Base-by-base conservation (phyloP, 495 filamentous ascomycete genomes). In the Pseudevernia furfuracea region DNA sequence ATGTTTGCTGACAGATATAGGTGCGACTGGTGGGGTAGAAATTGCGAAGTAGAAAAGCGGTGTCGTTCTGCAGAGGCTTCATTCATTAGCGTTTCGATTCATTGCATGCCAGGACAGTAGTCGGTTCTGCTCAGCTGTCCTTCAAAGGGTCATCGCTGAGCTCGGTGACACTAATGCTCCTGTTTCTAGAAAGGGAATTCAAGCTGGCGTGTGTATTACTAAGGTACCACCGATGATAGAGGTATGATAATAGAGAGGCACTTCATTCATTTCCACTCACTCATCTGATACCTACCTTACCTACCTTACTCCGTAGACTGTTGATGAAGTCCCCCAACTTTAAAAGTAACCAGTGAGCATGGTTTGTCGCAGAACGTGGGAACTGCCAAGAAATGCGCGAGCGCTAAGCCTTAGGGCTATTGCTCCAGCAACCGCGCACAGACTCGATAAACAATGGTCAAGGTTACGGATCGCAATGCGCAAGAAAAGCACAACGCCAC, bases 1-100 rank as follows among this genome's bases (percentile, higher is more conserved):
- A 44, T 46, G 17, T 34, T 44, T 64, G 36, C 58, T 68, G 75
- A 81, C 72, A 77, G 80, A 74, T 76, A 72, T 88, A 12, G 88
- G 88, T 71, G 89, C 87, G 23, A 84, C 80, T 39, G 89, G 87
- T 44, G 90, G 89, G 77, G 87, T 93, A 60, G 91, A 96, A 79
- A 92, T 96, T 67, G 75, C 76, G 66, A 82, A 82, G 75, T 70
- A 58, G 57, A 60, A 36, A 44, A 41, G n/a, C n/a, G 19, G 32
- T 17, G 23, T 63, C 14, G 30, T 46, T 48, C 39, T 48, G 46
- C 36, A 59, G 41, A 21, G 41, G 17, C 43, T 38, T 49, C 44
- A 38, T 37, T 58, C 41, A 28, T 23, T 12, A 41, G 55, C 62
- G 62, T 64, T 58, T 38, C 38, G 49, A 43, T 62, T 21, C 10